Base-by-base conservation (phyloP, 2,329 filamentous ascomycete species). In the Aureobasidium sp. region DNA sequence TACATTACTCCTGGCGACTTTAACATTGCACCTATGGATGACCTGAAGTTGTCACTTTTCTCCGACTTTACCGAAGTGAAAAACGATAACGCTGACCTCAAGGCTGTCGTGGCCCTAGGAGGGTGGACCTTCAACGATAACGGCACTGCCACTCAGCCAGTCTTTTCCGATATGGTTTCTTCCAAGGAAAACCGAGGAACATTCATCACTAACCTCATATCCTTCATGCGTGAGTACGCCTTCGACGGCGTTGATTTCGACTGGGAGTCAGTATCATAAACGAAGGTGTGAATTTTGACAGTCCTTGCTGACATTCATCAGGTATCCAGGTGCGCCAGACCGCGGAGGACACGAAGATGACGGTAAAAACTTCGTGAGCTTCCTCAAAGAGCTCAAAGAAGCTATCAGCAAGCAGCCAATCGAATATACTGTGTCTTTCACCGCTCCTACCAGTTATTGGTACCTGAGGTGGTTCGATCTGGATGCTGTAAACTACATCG, bases 401-500 rank as follows among this genome's bases (percentile, higher is more conserved):
- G 27, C 27, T 7, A 29, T 29, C 27, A 29, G 7, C 2, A 67
- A 0, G 31, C 8, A 11, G 5, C 5, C 29, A 3, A 61, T 57
- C n/a, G 5, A 78, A 79, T 64, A 41, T 39, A 51, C 42, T 1
- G 2, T 63, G 1, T 41, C 53, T 3, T 14, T 67, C 9, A 67
- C 70, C 2, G 63, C 69, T 9, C 71, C 71, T 1, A 45, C 69
- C 0, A 68, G 62, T 0, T 74, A 70, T 49, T 70, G 62, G 61
- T 72, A 73, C 52, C 65, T 76, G 5, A 65, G 67, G 34, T 62
- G 67, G n/a, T 75, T 73, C 55, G n/a, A n/a, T n/a, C n/a, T n/a
- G n/a, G n/a, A n/a, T n/a, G n/a, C n/a, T n/a, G n/a, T n/a, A n/a
- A n/a, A n/a, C n/a, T n/a, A n/a, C n/a, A n/a, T n/a, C n/a, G n/a